These are phyloP conservation scores for Jatropha podagrica DNA, from an alignment of 441 rosid genomes.

Conservation along the genomic window DNA sequence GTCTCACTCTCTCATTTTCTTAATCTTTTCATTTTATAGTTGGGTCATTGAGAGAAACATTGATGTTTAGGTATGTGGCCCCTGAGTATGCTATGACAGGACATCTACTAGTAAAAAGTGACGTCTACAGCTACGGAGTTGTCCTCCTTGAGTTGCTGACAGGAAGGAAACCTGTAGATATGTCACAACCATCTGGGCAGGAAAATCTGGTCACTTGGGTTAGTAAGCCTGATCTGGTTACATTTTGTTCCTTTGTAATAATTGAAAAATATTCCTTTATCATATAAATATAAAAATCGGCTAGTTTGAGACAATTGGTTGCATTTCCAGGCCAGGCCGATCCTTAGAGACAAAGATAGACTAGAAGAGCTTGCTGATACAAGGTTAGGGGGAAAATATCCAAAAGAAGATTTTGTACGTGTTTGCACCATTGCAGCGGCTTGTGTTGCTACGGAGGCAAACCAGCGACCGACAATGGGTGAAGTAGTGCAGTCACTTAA, in stretches of 20 bases:
- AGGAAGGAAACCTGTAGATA: constrained; percentile 93
- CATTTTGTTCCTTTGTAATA: not conserved
- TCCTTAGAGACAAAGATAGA: constrained; percentile 87
- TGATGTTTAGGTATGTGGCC: constrained; percentile 76
- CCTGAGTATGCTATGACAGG: constrained; percentile 99
- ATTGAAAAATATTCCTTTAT: not conserved
- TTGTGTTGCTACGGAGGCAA: constrained; percentile 92
- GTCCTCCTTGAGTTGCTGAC: constrained; percentile 90
- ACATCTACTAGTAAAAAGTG: constrained; percentile 89
- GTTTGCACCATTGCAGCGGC: constrained; percentile 99
- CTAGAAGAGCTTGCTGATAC: constrained; percentile 87
- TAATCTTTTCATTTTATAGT: constrained; percentile 11
- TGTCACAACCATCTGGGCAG: constrained; percentile 96
- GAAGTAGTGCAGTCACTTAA: constrained; percentile 98
- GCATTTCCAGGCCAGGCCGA: constrained; percentile 78
- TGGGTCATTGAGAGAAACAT: constrained; percentile 10
- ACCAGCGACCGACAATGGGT: constrained; percentile 94
- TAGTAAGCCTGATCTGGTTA: constrained; percentile 23
- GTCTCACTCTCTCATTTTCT: constrained; percentile 13
- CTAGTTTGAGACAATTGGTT: not conserved
- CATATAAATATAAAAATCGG: not conserved
- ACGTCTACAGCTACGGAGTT: constrained; percentile 95
- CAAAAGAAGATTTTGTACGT: constrained; percentile 88
- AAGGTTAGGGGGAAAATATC: constrained; percentile 74
- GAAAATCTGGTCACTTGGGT: constrained; percentile 98